phyloP scores from a whole-genome alignment of 2,329 filamentous ascomycete genomes.

The Fusarium nygamai region DNA sequence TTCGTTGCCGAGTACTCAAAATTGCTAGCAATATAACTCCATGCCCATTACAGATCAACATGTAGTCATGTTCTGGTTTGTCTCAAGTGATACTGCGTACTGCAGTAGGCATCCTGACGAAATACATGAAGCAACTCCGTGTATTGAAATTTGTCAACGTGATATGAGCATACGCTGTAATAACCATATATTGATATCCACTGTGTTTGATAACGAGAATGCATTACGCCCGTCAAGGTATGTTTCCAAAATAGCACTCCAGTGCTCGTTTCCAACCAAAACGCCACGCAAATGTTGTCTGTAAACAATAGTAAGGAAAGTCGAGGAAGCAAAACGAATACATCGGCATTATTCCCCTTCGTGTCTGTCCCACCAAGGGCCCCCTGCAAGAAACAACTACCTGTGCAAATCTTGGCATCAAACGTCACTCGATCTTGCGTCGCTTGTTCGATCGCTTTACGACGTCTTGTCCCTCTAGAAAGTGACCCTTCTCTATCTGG shows the following conservation, averaged over 20 bases:
- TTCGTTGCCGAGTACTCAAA: neutral
- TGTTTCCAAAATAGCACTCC: conserved; percentile 17
- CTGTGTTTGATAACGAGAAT: neutral
- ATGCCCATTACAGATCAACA: neutral
- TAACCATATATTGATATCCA: neutral
- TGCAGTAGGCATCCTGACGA: neutral
- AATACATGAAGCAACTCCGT: neutral
- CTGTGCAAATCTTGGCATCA: neutral
- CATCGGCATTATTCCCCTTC: neutral
- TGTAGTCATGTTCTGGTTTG: neutral
- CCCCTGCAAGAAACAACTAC: neutral
- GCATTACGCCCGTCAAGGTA: conserved; percentile 29
- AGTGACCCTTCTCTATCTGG: conserved; percentile 66
- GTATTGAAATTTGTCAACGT: neutral
- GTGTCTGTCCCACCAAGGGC: neutral
- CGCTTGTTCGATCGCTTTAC: conserved; percentile 56
- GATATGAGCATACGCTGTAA: neutral
- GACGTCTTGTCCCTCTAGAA: conserved; percentile 55
- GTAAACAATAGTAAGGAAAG: neutral
- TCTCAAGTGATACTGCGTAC: neutral
- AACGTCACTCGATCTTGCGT: conserved; percentile 52
- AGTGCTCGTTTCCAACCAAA: conserved; percentile 7
- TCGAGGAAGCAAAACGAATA: neutral
- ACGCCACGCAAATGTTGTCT: conserved; percentile 26
- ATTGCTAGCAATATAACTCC: neutral